Evolutionary conservation across 139 green algal genomes (phyloP), one percentile per base, ranked within the genome.

Genomic region (Micromonas commoda): DNA sequence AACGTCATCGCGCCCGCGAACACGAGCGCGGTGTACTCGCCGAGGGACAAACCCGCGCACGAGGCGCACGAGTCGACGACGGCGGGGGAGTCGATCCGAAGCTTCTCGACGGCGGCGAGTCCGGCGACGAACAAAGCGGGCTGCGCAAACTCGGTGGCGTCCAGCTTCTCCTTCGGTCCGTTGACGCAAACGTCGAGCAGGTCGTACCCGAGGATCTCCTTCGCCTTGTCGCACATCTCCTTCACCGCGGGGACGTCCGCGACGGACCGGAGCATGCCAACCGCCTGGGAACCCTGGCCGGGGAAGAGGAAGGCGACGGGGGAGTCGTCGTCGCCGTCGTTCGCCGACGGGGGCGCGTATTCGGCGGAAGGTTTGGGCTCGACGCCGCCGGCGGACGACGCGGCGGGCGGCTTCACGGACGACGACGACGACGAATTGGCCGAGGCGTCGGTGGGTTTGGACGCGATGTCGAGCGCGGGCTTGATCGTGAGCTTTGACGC

Each of bases 21-120:
- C 64, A 95, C 91, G 31, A 97, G 88, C 3, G 93, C 93, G 38
- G 82, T 86, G 88, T 97, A 97, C 85, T 97, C 93, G 1, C 93
- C 93, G 68, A 97, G 86, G 54, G 82, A 91, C 38, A 97, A 91
- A 0, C 92, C 92, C 19, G 92, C 92, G 19, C 72, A 80, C n/a
- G 83, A 87, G 21, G 37, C 45, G 76, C 74, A 87, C 35, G 29
- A 26, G 0, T 82, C 80, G n/a, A 91, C 81, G 21, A 64, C 73
- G 68, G 34, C 64, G 16, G 88, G 70, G 68, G 91, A 81, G 33
- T 88, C 73, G 0, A 75, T 19, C 0, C 80, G 77, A 64, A 94
- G 76, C 54, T 83, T 78, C 82, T 96, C 92, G 21, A 93, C 88
- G 0, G 93, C 93, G 19, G 91, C 91, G 71, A 97, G 84, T 4